Evolutionary conservation across 192 early-diverging fungal species (phyloP).

Genomic region (Jimgerdemannia flammicorona): DNA sequence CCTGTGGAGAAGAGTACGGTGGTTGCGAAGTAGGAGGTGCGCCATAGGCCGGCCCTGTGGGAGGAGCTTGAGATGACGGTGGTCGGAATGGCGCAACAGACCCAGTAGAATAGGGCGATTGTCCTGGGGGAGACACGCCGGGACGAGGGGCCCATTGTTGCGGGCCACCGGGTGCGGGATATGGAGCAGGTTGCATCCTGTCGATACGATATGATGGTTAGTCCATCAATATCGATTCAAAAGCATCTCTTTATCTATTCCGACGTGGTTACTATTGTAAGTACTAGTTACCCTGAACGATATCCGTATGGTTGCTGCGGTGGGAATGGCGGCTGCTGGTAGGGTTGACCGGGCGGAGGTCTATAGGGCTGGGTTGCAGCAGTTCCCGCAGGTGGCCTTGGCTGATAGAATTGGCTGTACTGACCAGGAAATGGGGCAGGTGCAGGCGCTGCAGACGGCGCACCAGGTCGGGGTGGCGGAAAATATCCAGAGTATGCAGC

Average conservation of each 20-base stretch:
- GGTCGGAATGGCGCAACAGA: conserved; percentile 14
- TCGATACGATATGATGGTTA: conserved; percentile 25
- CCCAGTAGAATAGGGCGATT: conserved; percentile 17
- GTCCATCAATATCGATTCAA: conserved; percentile 37
- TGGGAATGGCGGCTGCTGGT: conserved; percentile 29
- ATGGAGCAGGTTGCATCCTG: not conserved
- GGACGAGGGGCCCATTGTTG: conserved; percentile 25
- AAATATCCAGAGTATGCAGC: conserved; percentile 10
- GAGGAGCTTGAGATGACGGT: conserved; percentile 17
- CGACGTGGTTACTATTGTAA: conserved; percentile 20
- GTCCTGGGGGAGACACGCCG: conserved; percentile 30
- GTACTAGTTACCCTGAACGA: conserved; percentile 25
- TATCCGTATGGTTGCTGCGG: conserved; percentile 22
- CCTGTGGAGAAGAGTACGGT: not conserved
- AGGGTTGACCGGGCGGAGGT: conserved; percentile 29
- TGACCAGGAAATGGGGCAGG: conserved; percentile 34
- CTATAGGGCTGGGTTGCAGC: conserved; percentile 21
- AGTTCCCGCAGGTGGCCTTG: conserved; percentile 10
- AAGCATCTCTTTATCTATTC: not conserved
- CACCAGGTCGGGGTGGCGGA: conserved; percentile 6
- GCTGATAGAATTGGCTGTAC: conserved; percentile 55
- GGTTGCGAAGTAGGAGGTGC: not conserved
- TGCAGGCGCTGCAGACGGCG: conserved; percentile 4
- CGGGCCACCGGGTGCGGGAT: conserved; percentile 1
- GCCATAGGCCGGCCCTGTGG: conserved; percentile 9